Evolutionary conservation across 2,329 filamentous ascomycete genomes (phyloP), one percentile per base, ranked within the genome.

Genomic region (Sporothrix brasiliensis): DNA sequence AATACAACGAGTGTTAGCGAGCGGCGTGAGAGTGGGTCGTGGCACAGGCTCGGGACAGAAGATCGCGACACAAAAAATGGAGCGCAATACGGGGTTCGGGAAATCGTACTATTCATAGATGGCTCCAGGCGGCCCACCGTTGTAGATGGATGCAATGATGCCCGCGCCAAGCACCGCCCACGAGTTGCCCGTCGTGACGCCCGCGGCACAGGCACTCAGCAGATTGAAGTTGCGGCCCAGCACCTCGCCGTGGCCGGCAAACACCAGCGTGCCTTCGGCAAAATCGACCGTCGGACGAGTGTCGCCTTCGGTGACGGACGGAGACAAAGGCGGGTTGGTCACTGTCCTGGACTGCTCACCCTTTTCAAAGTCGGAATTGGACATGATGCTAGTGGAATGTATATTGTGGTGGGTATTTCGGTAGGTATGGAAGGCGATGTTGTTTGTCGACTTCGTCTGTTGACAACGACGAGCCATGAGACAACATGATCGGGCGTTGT

Each of bases 81-180:
- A 49, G 2, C 5, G 44, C 13, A 49, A 19, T 19, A 69, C 3
- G 27, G 27, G n/a, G n/a, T n/a, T n/a, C n/a, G n/a, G 27, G 27
- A 30, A 30, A 30, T 24, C 83, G 76, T 21, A 69, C 69, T 67
- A 52, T 44, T 70, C 69, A 16, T 70, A 70, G 41, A 70, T 66
- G 69, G 61, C 69, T 3, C 69, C 69, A 1, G 69, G 69, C 2
- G 69, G 44, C 5, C 69, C 69, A 16, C 69, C 69, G 53, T 70
- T 70, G 63, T 70, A 70, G n/a, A 70, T 44, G 19, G 52, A 34
- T 7, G 63, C 61, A 13, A 70, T 54, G n/a, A 63, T 63, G 10
- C 58, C 58, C 2, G 58, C 58, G 24, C 58, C 58, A 13, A 63
- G 41, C 9, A 63, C 58, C 21, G 58, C 58, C 58, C 58, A 63